These are phyloP conservation scores for Capsella bursapastoris DNA, from an alignment of 345 rosid genomes.

Conservation along the genomic window DNA sequence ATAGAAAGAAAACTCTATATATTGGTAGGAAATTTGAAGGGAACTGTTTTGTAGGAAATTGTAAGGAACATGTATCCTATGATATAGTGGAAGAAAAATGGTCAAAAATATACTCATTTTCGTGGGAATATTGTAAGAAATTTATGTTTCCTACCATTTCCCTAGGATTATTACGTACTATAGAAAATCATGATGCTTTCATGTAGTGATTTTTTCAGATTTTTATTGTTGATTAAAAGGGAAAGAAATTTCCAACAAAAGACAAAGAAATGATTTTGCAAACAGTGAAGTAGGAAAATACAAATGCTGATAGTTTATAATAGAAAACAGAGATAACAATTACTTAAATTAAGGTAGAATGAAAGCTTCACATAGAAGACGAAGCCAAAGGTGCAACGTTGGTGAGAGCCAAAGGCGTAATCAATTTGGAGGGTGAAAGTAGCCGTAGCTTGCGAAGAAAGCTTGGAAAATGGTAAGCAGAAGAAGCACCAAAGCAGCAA, in stretches of 20 bases:
- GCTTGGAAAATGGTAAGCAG: slow-evolving; percentile 31
- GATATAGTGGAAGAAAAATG: no score
- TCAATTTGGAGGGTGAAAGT: slow-evolving; percentile 2
- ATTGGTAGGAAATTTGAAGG: no score
- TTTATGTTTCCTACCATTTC: no score
- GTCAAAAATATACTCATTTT: no score
- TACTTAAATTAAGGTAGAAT: neutral
- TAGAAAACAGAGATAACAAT: neutral
- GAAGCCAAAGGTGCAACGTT: neutral
- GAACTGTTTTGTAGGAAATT: no score
- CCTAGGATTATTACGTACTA: no score
- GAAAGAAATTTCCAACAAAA: neutral
- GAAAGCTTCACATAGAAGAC: neutral
- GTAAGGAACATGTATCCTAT: no score
- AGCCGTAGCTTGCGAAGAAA: slow-evolving; percentile 19
- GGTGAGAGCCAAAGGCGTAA: neutral
- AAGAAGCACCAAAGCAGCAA: slow-evolving; percentile 18
- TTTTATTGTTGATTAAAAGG: neutral
- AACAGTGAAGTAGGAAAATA: neutral
- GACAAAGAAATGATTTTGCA: neutral
- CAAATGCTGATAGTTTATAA: neutral
- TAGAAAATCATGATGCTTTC: no score
- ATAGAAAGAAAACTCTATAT: no score
- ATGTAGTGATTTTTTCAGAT: neutral
- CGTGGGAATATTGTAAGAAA: no score